Evolutionary conservation across 306 rosid genomes (phyloP), one percentile per base, ranked within the genome.

Genomic region (Prunus mume): DNA sequence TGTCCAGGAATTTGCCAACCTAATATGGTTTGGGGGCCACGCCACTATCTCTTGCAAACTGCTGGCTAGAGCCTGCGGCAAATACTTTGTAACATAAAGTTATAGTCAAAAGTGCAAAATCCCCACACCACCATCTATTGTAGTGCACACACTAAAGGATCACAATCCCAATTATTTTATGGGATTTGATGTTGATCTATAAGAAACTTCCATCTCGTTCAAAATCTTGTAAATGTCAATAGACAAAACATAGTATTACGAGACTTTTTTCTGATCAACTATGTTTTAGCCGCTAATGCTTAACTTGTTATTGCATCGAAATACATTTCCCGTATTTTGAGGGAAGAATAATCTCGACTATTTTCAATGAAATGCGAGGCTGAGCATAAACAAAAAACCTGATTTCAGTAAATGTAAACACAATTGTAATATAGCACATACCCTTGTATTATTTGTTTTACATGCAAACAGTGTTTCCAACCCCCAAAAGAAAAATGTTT

Each of bases 171-270:
- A 43, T 47, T 28, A 49, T 85, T 85, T 79, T 72, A 13, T 38
- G 81, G 85, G 84, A 76, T 90, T 30, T 76, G 83, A 74, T 72
- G 3, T 50, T 81, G 67, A 84, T 82, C 56, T 79, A 47, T 73
- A 0, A 46, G 20, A 24, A 27, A 47, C 41, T 41, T 55, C 5
- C 17, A 4, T 50, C 58, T 76, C 30, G 34, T 28, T 30, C 41
- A 49, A 69, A 66, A 17, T 79, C 50, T 22, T 83, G 87, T 83
- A 76, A 63, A 75, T 75, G 60, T 61, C 76, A 27, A 12, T 65
- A 58, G 57, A 27, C 3, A 28, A 20, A 56, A 50, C 30, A 22
- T 57, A 12, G 30, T 52, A 71, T 55, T 19, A 51, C 38, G n/a
- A 19, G 10, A 20, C 19, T 27, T 65, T 27, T 54, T 41, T 19